Conservation (phyloP, 805 yeast genomes). For the Candida chauliodis region DNA sequence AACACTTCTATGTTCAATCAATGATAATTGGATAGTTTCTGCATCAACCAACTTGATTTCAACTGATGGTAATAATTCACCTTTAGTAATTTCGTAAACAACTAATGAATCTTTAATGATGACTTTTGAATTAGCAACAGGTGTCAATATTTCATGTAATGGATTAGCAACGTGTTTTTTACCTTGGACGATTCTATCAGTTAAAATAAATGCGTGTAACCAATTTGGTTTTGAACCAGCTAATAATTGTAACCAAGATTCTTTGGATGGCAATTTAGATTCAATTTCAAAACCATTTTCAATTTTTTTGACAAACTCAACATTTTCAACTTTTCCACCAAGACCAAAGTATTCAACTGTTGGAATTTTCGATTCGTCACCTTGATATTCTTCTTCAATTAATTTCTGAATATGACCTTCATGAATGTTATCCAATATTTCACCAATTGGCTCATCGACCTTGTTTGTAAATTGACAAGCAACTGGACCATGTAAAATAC, state of each 20-base stretch:
- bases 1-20: slow-evolving; percentile 86
- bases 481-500: slow-evolving; percentile 98
- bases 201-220: slow-evolving; percentile 86
- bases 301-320: slow-evolving; percentile 15
- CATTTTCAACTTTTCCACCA: slow-evolving; percentile 28
- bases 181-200: slow-evolving; percentile 82
- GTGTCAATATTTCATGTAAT: slow-evolving; percentile 73
- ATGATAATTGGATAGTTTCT: slow-evolving; percentile 58
- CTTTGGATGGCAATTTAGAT: slow-evolving; percentile 25
- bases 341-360: slow-evolving; percentile 87
- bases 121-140: slow-evolving; percentile 56
- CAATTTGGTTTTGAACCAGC: slow-evolving; percentile 80
- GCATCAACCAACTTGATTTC: slow-evolving; percentile 51
- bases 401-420: slow-evolving; percentile 79
- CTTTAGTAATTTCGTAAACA: slow-evolving; percentile 69
- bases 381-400: slow-evolving; percentile 64
- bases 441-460: slow-evolving; percentile 90
- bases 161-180: slow-evolving; percentile 77
- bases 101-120: slow-evolving; percentile 60
- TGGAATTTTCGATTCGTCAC: slow-evolving; percentile 73
- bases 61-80: slow-evolving; percentile 64
- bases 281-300: slow-evolving; percentile 37
- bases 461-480: slow-evolving; percentile 88
- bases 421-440: slow-evolving; percentile 83
- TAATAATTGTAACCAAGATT: slow-evolving; percentile 70